Evolutionary conservation across 208 protist genomes (phyloP).

Genomic region (Leishmania major): DNA sequence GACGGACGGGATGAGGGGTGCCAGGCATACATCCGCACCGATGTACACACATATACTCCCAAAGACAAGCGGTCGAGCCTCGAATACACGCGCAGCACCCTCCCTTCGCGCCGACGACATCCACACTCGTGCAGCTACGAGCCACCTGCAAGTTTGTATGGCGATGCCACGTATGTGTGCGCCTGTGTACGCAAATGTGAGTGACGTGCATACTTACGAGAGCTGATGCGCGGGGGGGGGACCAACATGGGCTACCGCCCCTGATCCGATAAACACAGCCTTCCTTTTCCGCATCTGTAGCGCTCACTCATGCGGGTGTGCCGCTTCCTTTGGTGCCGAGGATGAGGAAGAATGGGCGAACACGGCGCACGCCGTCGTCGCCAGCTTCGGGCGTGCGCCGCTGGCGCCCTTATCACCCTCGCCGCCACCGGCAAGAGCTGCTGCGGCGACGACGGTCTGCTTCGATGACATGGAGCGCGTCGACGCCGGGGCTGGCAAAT

Average conservation of each 20-base stretch:
- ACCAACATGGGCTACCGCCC: background rate
- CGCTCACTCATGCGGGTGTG: slow-evolving; percentile 8
- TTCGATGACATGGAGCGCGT: slow-evolving; percentile 3
- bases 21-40: background rate
- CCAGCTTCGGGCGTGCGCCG: background rate
- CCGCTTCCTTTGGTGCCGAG: slow-evolving; percentile 19
- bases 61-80: background rate
- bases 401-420: slow-evolving; percentile 1
- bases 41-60: background rate
- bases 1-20: background rate
- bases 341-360: slow-evolving; percentile 7
- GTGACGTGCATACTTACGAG: background rate
- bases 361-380: slow-evolving; percentile 18
- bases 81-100: background rate
- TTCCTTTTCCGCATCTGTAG: too few relatives aligned
- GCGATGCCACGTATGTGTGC: background rate
- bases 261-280: background rate
- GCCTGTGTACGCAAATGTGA: background rate
- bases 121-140: background rate
- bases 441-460: slow-evolving; percentile 5
- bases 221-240: too few relatives aligned
- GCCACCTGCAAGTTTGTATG: background rate
- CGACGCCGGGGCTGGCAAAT: background rate
- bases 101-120: background rate
- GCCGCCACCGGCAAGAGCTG: background rate